phyloP scores from a whole-genome alignment of 1,139 yeast genomes.

The Geotrichum phurueaensis region DNA sequence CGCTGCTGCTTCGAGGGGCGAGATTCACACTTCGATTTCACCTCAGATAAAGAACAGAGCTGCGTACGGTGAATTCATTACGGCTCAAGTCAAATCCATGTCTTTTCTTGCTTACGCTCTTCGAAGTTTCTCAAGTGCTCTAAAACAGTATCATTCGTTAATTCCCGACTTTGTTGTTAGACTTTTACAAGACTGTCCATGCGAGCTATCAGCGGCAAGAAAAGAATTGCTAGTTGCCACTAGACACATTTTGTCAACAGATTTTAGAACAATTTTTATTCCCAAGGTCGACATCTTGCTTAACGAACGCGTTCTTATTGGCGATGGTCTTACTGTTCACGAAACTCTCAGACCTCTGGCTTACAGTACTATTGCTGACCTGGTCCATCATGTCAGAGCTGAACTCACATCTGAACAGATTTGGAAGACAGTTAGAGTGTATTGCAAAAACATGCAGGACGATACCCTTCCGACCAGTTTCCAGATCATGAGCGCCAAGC shows the following conservation, averaged over 20 bases:
- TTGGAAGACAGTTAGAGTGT: slow-evolving; percentile 80
- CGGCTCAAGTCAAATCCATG: slow-evolving; percentile 96
- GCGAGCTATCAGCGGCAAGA: slow-evolving; percentile 88
- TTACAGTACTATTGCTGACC: slow-evolving; percentile 92
- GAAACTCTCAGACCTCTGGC: slow-evolving; percentile 87
- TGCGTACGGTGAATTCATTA: slow-evolving; percentile 80
- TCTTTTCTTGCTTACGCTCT: slow-evolving; percentile 91
- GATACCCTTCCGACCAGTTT: slow-evolving; percentile 80
- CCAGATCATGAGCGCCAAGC: slow-evolving; percentile 94
- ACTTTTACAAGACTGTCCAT: slow-evolving; percentile 89
- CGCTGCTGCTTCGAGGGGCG: slow-evolving; percentile 51
- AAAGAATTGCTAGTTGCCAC: slow-evolving; percentile 92
- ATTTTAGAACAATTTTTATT: slow-evolving; percentile 72
- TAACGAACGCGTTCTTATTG: slow-evolving; percentile 81
- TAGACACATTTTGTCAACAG: slow-evolving; percentile 86
- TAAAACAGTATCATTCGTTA: slow-evolving; percentile 55
- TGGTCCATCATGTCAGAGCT: slow-evolving; percentile 84
- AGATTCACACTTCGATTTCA: slow-evolving; percentile 46
- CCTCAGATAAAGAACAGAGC: slow-evolving; percentile 73
- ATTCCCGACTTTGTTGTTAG: slow-evolving; percentile 87
- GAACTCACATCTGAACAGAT: slow-evolving; percentile 80
- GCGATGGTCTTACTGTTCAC: slow-evolving; percentile 85
- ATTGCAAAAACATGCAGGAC: slow-evolving; percentile 76
- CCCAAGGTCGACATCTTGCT: slow-evolving; percentile 81
- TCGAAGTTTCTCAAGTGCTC: slow-evolving; percentile 69